Base-by-base conservation (phyloP, 2,329 filamentous ascomycete species). In the Paraphaeosphaeria minitans region DNA sequence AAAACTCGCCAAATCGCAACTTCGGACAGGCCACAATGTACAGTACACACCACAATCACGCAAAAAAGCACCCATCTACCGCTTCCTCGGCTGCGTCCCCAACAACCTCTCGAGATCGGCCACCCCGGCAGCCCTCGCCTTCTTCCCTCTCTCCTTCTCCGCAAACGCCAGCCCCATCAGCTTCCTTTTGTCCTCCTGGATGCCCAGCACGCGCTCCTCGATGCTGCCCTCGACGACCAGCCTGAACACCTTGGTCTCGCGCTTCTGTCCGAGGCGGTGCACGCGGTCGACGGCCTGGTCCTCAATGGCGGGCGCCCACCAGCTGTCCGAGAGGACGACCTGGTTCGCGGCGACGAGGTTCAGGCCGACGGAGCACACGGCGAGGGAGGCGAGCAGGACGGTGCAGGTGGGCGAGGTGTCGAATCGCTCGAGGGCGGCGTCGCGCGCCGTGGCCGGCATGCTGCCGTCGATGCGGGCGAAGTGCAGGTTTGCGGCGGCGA, bases 261-360 rank as follows among this genome's bases (percentile, higher is more conserved):
- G 85, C 63, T 84, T 93, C 78, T 97, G 93, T 0, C 93, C 93
- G 0, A 97, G 82, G 0, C 93, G 85, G 72, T 97, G 91, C 7
- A 97, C 92, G 4, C 93, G 89, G 72, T 97, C 93, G 2, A 96
- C 84, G 3, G 93, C 93, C 73, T 97, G 93, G 66, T 96, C 92
- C 75, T 97, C 93, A 56, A 97, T 95, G 0, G 92, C 92, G 0
- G 93, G 93, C 1, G 93, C 92, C 76, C 93, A 97, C 93, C 92
- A 97, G 59, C 86, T 90, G 75, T 97, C 93, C 0, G 87, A 86
- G 21, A 97, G 81, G 47, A 97, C 87, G 58, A 96, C 91, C 7
- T 93, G 93, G 67, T 95, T 92, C 0, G 93, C 93, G 0, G 91
- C 88, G 0, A 93, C 91, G 13, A 97, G 84, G 67, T 96, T 96